Evolutionary conservation across 2,329 filamentous ascomycete genomes (phyloP).

Genomic region (Claviceps pusilla): DNA sequence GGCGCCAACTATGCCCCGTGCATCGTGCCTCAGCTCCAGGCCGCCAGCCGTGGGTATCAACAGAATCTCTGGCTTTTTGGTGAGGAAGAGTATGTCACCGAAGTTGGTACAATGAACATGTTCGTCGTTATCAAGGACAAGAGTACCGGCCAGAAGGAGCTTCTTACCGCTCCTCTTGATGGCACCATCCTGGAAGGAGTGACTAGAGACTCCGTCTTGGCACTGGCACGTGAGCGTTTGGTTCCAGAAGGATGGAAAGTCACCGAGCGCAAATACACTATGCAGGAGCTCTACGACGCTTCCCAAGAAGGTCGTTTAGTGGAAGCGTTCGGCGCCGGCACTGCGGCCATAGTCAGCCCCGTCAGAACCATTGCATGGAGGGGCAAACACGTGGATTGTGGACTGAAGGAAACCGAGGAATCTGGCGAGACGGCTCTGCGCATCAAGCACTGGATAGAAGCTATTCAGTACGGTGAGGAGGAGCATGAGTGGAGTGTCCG

Average conservation of each 20-base stretch:
- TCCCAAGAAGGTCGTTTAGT: slow-evolving; percentile 71
- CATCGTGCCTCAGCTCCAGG: slow-evolving; percentile 89
- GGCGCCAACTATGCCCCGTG: slow-evolving; percentile 99
- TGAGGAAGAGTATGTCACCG: slow-evolving; percentile 86
- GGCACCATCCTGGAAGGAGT: slow-evolving; percentile 94
- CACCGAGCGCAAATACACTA: slow-evolving; percentile 79
- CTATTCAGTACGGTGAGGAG: slow-evolving; percentile 86
- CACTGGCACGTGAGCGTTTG: slow-evolving; percentile 69
- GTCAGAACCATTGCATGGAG: slow-evolving; percentile 82
- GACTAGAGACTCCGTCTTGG: slow-evolving; percentile 80
- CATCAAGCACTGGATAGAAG: slow-evolving; percentile 96
- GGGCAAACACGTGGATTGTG: slow-evolving; percentile 67
- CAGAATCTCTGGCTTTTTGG: slow-evolving; percentile 98
- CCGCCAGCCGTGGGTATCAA: slow-evolving; percentile 81
- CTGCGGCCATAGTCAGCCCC: slow-evolving; percentile 84
- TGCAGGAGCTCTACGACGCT: slow-evolving; percentile 71
- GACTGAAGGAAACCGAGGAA: slow-evolving; percentile 65
- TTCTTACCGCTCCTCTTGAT: slow-evolving; percentile 88
- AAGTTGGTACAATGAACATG: slow-evolving; percentile 98
- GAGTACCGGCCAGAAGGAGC: slow-evolving; percentile 77
- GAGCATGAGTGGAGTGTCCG: slow-evolving; percentile 77
- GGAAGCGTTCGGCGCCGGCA: slow-evolving; percentile 88
- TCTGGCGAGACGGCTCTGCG: slow-evolving; percentile 69
- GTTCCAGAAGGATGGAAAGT: slow-evolving; percentile 77
- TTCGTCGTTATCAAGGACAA: slow-evolving; percentile 77